Evolutionary conservation across 2,329 filamentous ascomycete species (phyloP).

Genomic region (Sporothrix curviconia): DNA sequence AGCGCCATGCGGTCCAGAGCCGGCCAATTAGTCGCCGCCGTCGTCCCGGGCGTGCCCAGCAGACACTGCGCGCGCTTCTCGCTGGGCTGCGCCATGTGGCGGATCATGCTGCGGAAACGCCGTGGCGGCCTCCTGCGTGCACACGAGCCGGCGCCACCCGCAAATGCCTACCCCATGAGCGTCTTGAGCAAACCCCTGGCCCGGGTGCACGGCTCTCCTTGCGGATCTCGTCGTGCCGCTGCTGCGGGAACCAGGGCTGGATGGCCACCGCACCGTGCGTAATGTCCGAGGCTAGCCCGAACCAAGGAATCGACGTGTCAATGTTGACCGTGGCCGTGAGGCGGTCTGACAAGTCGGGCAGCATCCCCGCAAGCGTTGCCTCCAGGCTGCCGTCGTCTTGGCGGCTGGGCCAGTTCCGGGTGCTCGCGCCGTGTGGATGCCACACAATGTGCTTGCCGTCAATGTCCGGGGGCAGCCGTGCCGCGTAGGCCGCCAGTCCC

Average conservation of each 20-base stretch:
- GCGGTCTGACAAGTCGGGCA: slow-evolving; percentile 21
- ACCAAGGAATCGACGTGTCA: slow-evolving; percentile 63
- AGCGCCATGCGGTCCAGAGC: slow-evolving; percentile 17
- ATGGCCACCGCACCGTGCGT: slow-evolving; percentile 45
- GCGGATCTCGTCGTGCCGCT: slow-evolving; percentile 58
- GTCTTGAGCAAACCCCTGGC: slow-evolving; percentile 47
- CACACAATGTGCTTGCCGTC: slow-evolving; percentile 21
- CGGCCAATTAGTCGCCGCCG: neutral
- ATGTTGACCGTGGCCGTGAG: slow-evolving; percentile 44
- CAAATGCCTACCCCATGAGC: slow-evolving; percentile 55
- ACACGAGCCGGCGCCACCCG: slow-evolving; percentile 51
- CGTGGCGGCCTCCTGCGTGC: slow-evolving; percentile 57
- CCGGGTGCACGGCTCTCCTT: slow-evolving; percentile 54
- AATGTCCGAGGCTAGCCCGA: slow-evolving; percentile 68
- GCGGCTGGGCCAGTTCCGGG: slow-evolving; percentile 22
- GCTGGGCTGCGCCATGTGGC: slow-evolving; percentile 54
- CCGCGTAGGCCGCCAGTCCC: neutral
- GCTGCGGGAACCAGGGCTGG: slow-evolving; percentile 42
- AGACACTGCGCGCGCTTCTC: slow-evolving; percentile 57
- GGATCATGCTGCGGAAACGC: slow-evolving; percentile 62
- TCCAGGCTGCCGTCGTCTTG: slow-evolving; percentile 18
- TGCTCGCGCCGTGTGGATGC: no score
- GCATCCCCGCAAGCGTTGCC: slow-evolving; percentile 19
- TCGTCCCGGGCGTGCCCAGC: neutral
- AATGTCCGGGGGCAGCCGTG: slow-evolving; percentile 3